Evolutionary conservation across 768 basidiomycete species (phyloP).

Genomic region (Strobilomyces confusus): DNA sequence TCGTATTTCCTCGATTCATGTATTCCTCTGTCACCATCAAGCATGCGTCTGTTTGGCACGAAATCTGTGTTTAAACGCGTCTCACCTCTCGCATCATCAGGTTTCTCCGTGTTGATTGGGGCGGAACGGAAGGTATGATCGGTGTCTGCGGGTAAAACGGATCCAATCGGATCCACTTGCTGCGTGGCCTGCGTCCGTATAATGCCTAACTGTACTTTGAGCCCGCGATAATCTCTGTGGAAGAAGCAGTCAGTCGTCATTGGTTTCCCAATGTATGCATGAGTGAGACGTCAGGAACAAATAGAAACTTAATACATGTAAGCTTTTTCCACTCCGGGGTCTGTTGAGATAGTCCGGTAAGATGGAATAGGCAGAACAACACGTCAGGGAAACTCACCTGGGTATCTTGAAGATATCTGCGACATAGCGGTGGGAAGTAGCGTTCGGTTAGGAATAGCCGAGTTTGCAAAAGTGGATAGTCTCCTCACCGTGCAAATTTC

Average conservation of each 20-base stretch:
- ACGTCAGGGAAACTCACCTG: slow-evolving; percentile 41
- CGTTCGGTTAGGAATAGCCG: not conserved
- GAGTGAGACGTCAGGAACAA: not conserved
- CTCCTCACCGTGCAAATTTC: slow-evolving; percentile 56
- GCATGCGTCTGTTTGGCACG: not conserved
- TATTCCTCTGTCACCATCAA: not conserved
- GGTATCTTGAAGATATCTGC: slow-evolving; percentile 63
- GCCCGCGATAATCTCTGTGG: slow-evolving; percentile 63
- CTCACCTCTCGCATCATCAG: slow-evolving; percentile 6
- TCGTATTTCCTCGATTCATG: not conserved
- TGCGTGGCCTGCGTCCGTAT: slow-evolving; percentile 38
- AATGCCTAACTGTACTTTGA: slow-evolving; percentile 62
- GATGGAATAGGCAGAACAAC: not conserved
- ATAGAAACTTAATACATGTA: slow-evolving; percentile 25
- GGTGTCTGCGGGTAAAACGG: not conserved
- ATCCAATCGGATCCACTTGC: slow-evolving; percentile 16
- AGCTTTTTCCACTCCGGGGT: slow-evolving; percentile 56
- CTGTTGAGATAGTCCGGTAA: slow-evolving; percentile 33
- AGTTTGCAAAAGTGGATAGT: not conserved
- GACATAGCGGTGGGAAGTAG: not conserved
- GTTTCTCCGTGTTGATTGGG: not conserved
- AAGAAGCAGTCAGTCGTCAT: not conserved
- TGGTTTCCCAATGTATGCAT: not conserved
- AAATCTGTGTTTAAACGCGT: not conserved
- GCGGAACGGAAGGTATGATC: not conserved